These are phyloP conservation scores for Calophaca sinica DNA, from an alignment of 306 rosid species.

Conservation along the genomic window DNA sequence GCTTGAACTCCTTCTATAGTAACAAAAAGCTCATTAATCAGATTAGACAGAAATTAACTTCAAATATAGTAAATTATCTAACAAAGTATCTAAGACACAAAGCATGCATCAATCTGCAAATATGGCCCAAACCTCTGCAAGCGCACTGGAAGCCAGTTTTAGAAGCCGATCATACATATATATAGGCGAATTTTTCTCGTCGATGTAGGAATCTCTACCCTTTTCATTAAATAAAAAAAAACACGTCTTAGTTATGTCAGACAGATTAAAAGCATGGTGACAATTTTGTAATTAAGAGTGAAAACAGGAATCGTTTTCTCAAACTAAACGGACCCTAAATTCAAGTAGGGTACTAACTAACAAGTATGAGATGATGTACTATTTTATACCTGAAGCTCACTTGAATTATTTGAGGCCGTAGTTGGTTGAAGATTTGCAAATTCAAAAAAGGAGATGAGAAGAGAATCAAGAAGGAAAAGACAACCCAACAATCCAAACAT, in stretches of 20 bases:
- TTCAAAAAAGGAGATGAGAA: constrained; percentile 70
- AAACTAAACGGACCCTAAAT: no score
- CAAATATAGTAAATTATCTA: constrained; percentile 6
- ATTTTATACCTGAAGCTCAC: constrained; percentile 53
- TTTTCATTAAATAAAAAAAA: constrained; percentile 42
- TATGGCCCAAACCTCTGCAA: constrained; percentile 68
- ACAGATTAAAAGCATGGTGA: background rate
- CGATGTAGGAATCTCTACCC: constrained; percentile 47
- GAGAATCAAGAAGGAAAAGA: constrained; percentile 78
- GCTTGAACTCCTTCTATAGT: constrained; percentile 70
- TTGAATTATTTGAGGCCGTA: constrained; percentile 52
- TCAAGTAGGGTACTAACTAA: background rate
- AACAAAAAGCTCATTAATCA: constrained; percentile 38
- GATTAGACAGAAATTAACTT: constrained; percentile 13
- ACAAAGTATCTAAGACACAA: constrained; percentile 25
- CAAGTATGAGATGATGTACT: constrained; percentile 37
- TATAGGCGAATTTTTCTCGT: constrained; percentile 54
- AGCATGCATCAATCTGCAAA: constrained; percentile 13
- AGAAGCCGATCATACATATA: constrained; percentile 82
- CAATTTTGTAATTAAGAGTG: no score
- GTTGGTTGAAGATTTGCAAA: constrained; percentile 52
- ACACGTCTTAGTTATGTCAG: constrained; percentile 3
- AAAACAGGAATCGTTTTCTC: no score
- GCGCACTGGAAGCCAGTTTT: constrained; percentile 74
- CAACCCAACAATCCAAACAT: constrained; percentile 70